Percentiles rank a stretch among this genome's conserved stretches.
Evolutionary conservation across 192 early-diverging fungal genomes (phyloP).

Genomic region (Backusella westeae): DNA sequence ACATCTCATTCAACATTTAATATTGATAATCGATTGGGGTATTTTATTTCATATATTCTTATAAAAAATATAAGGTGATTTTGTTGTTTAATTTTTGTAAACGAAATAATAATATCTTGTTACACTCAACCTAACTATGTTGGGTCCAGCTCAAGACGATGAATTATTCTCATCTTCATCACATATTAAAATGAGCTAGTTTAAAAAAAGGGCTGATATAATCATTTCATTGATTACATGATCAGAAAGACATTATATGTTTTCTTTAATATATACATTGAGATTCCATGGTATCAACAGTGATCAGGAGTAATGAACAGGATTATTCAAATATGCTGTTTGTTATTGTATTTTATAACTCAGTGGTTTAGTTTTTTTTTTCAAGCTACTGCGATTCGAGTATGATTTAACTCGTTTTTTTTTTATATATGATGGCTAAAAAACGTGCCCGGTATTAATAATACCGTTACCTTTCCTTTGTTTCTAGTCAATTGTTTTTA

Average conservation of each 20-base stretch:
- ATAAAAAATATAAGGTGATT: not conserved
- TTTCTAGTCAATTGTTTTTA: not conserved
- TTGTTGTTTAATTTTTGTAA: not conserved
- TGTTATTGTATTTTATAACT: not conserved
- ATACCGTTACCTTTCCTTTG: not conserved
- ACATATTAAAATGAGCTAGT: not conserved
- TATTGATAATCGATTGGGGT: not conserved
- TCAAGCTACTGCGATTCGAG: not conserved
- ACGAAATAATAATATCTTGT: not conserved
- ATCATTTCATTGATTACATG: not conserved
- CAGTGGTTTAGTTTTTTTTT: not conserved
- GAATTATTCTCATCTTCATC: not conserved
- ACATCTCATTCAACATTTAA: not conserved
- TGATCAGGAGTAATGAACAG: not conserved
- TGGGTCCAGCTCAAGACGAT: not conserved
- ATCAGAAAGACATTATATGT: not conserved
- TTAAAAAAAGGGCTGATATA: not conserved
- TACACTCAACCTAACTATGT: not conserved
- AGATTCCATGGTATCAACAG: not conserved
- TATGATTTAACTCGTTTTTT: slow-evolving; percentile 2
- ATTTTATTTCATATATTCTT: not conserved
- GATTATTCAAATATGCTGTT: not conserved
- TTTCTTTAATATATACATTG: not conserved
- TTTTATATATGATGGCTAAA: not conserved
- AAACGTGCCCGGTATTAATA: not conserved